phyloP scores from a whole-genome alignment of 306 rosid species.

The Quercus alba region DNA sequence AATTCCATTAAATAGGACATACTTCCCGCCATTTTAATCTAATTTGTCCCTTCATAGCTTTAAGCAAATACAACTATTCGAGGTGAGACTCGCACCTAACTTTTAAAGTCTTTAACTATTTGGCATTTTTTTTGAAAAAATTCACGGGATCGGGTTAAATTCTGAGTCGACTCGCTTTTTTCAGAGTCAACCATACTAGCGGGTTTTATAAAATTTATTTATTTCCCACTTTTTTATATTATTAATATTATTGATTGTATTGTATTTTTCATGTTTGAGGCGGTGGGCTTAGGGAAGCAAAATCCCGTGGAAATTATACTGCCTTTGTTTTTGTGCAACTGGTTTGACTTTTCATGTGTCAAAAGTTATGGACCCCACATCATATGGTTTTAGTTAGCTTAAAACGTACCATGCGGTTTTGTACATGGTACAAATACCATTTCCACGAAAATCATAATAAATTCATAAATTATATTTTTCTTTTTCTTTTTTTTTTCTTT shows the following conservation, averaged over 20 bases:
- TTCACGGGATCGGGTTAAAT: no score
- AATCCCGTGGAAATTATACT: no score
- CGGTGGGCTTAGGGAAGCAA: no score
- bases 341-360: no score
- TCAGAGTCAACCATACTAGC: background rate
- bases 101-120: no score
- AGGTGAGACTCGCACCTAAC: background rate
- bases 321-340: no score
- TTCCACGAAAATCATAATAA: no score
- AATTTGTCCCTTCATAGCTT: background rate
- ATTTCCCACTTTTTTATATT: background rate
- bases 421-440: no score
- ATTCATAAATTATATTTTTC: no score
- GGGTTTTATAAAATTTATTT: background rate
- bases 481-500: fast-evolving
- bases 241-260: background rate
- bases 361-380: no score
- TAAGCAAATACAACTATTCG: background rate
- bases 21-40: conserved; percentile 45
- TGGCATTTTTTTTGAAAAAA: background rate
- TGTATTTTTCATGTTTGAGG: background rate
- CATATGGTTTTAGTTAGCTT: no score
- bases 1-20: conserved; percentile 5
- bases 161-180: background rate
- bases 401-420: no score